phyloP scores from a whole-genome alignment of 768 basidiomycete species.

The Boletales sp. region DNA sequence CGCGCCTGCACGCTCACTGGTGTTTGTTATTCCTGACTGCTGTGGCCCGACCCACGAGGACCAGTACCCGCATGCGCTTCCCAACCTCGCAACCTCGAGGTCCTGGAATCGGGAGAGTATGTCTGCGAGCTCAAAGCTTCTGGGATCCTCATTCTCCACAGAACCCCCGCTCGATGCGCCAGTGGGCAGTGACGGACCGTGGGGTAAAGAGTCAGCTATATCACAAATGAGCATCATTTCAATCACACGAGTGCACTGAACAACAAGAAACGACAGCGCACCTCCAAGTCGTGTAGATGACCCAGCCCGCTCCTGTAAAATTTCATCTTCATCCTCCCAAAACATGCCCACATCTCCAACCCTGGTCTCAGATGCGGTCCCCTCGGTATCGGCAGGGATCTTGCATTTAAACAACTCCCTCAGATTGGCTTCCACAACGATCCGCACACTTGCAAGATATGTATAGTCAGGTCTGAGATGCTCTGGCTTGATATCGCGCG shows the following conservation, averaged over 20 bases:
- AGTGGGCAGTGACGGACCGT: not conserved
- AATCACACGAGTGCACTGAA: not conserved
- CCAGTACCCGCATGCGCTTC: conserved; percentile 43
- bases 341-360: conserved; percentile 16
- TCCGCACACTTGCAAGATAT: conserved; percentile 48
- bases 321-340: conserved; percentile 27
- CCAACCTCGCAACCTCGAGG: conserved; percentile 38
- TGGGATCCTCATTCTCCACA: not conserved
- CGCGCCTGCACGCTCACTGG: not conserved
- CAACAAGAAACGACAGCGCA: not conserved
- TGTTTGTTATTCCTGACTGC: not conserved
- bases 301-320: not conserved
- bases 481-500: conserved; percentile 20
- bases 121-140: conserved; percentile 12
- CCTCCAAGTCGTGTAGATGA: not conserved
- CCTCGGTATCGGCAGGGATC: not conserved
- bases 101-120: conserved; percentile 28
- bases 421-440: conserved; percentile 51
- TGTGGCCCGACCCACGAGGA: conserved; percentile 16
- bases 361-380: not conserved
- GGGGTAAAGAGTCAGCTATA: not conserved
- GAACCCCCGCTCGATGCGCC: not conserved
- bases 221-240: not conserved
- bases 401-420: conserved; percentile 31
- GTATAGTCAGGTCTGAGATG: conserved; percentile 47